Conservation (phyloP, 768 basidiomycete genomes). For the Basidioascus undulatus region DNA sequence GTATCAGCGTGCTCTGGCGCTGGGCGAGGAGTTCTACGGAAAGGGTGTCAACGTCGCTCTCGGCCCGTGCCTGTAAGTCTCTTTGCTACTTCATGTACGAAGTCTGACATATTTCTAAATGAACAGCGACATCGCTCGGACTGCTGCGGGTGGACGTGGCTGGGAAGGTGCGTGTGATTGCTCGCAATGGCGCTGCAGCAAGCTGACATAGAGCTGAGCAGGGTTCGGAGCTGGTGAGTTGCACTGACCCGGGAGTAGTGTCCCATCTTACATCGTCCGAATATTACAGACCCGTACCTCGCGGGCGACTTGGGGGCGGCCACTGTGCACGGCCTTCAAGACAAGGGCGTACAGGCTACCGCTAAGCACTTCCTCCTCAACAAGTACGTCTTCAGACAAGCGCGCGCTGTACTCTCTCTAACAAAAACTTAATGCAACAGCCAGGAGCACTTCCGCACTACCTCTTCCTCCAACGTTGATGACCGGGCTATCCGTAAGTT, state of each 20-base stretch:
- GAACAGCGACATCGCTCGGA: no score
- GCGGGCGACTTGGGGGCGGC: background rate
- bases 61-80: no score
- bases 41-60: slow-evolving; percentile 69
- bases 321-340: slow-evolving; percentile 10
- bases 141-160: slow-evolving; percentile 41
- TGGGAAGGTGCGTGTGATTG: slow-evolving; percentile 46
- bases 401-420: no score
- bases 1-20: slow-evolving; percentile 44
- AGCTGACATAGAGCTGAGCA: no score
- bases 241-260: background rate
- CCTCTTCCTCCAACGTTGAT: slow-evolving; percentile 37
- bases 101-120: no score
- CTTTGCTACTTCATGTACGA: no score
- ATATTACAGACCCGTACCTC: slow-evolving; percentile 4
- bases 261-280: background rate
- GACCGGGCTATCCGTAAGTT: slow-evolving; percentile 59
- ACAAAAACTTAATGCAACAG: no score
- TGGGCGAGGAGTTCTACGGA: slow-evolving; percentile 58
- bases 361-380: slow-evolving; percentile 42
- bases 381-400: slow-evolving; percentile 17
- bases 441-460: slow-evolving; percentile 21
- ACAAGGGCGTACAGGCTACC: slow-evolving; percentile 8
- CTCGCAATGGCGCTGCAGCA: no score
- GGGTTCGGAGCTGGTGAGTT: slow-evolving; percentile 1